Base-by-base conservation (phyloP, 164 flowering plant genomes). In the Euptelea pleiosperma region DNA sequence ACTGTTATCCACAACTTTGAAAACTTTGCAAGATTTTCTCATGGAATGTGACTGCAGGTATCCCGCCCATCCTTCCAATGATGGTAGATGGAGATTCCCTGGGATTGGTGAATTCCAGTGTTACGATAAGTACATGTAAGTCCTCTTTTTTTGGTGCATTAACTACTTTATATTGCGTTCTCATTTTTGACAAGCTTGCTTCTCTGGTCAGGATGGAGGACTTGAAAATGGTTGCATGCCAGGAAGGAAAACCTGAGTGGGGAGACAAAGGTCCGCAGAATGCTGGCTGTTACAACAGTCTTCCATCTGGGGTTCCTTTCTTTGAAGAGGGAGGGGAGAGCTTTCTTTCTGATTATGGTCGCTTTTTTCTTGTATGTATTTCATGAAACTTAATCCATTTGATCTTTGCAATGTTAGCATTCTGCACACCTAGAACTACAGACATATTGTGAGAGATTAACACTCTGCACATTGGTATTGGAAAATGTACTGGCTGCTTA, bases 51-150 rank as follows among this genome's bases (percentile, higher is more conserved):
- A 2, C 31, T 68, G 59, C 74, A 80, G 85, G 67, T 82, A 82
- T 64, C 87, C 87, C 47, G 68, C 87, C 6, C 80, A 82, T 66
- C 87, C 87, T 39, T 65, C 36, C 33, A 71, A 59, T 28, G 79
- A 78, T 59, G 81, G 79, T 42, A 76, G 81, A 66, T 82, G 84
- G 87, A 71, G 59, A 47, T 80, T 76, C 46, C 84, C 84, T 59
- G 84, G 87, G 46, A 80, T 80, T 70, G 84, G 84, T 30, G 82
- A 78, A 66, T 82, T 82, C 47, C 87, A 82, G 63, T 82, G 87
- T 60, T 79, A 82, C 46, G 87, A 82, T 72, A 82, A 82, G 62
- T 80, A 77, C 71, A 80, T 75, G 85, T 75, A 55, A 52, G 65
- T 57, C 16, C 61, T 10, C 33, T 15, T 58, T 25, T 19, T 54